Evolutionary conservation across 441 rosid species (phyloP), one percentile per base, ranked within the genome.

Genomic region (Erysimum cheiri): DNA sequence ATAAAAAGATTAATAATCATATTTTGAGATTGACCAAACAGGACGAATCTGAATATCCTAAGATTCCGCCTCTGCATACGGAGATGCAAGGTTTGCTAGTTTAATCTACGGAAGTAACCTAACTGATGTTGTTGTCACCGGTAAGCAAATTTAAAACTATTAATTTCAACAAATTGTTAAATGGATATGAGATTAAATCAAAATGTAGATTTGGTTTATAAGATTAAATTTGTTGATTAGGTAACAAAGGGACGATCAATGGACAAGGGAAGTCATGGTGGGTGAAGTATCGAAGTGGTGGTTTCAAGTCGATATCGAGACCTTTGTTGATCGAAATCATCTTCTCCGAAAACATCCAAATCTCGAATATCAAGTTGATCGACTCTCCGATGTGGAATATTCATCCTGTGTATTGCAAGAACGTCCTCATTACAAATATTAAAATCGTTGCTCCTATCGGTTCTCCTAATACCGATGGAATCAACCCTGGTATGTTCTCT

Each of bases 381-480:
- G 80, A 87, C 49, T 87, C 88, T 31, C 88, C 91, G 0, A 83
- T 84, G 49, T 87, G 86, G 91, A 79, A 83, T 62, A 73, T 84
- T 22, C 91, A 83, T 56, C 88, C 88, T 44, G 80, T 83, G 50
- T 86, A 84, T 67, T 61, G 84, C 87, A 85, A 81, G 15, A 75
- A 83, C 56, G 66, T 87, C 43, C 53, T 83, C 29, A 59, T 87
- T 35, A 81, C 56, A 80, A 72, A 80, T 32, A 43, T 87, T 10
- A 81, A 84, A 15, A 85, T 87, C 49, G 66, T 78, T 6, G 87
- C 88, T 10, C 92, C 92, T 3, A 73, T 85, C 6, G 80, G 72
- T 15, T 78, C 85, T 61, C 87, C 92, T 32, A 87, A 87, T 77
- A 87, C 92, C 1, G 89, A 87, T 74, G 92, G 92, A 48, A 87